Evolutionary conservation across 1,139 yeast genomes (phyloP).

Genomic region (Hemisphaericaspora lyxosophila): DNA sequence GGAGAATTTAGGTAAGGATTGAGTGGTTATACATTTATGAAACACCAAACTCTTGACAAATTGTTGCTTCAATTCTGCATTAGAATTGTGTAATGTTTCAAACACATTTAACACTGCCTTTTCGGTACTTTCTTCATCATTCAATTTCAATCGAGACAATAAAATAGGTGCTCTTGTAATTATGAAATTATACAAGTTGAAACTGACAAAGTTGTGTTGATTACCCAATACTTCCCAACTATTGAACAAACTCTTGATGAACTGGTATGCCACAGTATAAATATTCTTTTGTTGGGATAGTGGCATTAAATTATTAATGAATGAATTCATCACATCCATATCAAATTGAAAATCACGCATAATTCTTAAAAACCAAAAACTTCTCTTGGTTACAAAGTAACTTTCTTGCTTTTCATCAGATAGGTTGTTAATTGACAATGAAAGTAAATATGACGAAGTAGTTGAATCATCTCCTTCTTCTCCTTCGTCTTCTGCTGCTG

Average conservation of each 20-base stretch:
- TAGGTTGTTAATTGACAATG: slow-evolving; percentile 1
- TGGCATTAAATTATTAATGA: slow-evolving; percentile 10
- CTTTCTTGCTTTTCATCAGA: slow-evolving; percentile 2
- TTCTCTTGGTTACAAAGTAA: slow-evolving; percentile 1
- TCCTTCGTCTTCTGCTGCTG: neutral
- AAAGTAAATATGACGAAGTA: slow-evolving; percentile 1
- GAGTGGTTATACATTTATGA: slow-evolving; percentile 37
- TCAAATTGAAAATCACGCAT: slow-evolving; percentile 3
- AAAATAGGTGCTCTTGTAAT: slow-evolving; percentile 30
- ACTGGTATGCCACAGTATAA: slow-evolving; percentile 19
- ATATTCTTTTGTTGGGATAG: slow-evolving; percentile 9
- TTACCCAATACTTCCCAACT: slow-evolving; percentile 18
- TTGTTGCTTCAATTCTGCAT: slow-evolving; percentile 52
- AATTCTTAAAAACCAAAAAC: slow-evolving; percentile 4
- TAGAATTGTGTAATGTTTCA: slow-evolving; percentile 14
- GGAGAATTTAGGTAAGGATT: slow-evolving; percentile 40
- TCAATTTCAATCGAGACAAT: slow-evolving; percentile 17
- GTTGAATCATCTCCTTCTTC: neutral
- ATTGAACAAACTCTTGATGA: slow-evolving; percentile 22
- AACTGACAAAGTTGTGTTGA: slow-evolving; percentile 21
- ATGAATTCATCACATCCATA: slow-evolving; percentile 1
- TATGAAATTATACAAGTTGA: slow-evolving; percentile 39
- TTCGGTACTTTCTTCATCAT: slow-evolving; percentile 21
- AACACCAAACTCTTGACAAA: slow-evolving; percentile 52
- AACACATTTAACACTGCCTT: slow-evolving; percentile 18